Evolutionary conservation across 2,329 filamentous ascomycete species (phyloP).

Genomic region (Parastagonospora nodorum): DNA sequence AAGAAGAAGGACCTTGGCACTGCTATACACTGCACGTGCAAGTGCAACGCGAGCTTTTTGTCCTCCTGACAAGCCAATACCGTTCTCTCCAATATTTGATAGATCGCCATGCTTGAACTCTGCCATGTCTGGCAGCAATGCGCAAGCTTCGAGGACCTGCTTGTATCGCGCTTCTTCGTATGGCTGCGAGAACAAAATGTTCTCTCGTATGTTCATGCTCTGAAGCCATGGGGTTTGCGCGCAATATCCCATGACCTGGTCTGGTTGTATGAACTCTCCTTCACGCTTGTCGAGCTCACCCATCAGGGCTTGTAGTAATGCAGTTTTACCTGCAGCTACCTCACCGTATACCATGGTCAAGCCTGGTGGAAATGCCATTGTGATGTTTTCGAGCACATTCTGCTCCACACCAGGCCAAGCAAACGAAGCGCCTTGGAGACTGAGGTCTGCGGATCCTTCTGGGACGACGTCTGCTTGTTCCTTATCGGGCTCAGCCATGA

Average conservation of each 20-base stretch:
- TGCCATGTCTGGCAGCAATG: constrained; percentile 64
- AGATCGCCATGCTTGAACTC: constrained; percentile 68
- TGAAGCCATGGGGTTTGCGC: constrained; percentile 71
- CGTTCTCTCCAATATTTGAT: constrained; percentile 66
- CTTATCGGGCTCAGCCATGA: constrained; percentile 86
- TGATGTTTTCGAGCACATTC: constrained; percentile 60
- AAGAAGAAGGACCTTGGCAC: constrained; percentile 59
- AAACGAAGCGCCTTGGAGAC: constrained; percentile 71
- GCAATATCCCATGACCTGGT: constrained; percentile 66
- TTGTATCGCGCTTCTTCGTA: constrained; percentile 73
- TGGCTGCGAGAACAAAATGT: constrained; percentile 67
- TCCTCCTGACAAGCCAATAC: constrained; percentile 64
- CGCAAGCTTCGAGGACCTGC: constrained; percentile 69
- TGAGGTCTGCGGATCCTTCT: constrained; percentile 45
- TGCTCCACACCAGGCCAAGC: constrained; percentile 74
- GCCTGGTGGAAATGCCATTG: constrained; percentile 59
- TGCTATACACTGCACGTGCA: constrained; percentile 65
- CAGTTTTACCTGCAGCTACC: constrained; percentile 68
- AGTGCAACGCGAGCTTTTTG: constrained; percentile 65
- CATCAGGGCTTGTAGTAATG: constrained; percentile 62
- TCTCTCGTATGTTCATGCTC: constrained; percentile 71
- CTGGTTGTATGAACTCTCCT: constrained; percentile 59
- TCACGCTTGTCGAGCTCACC: constrained; percentile 62
- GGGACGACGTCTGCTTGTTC: constrained; percentile 53
- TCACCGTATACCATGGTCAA: constrained; percentile 67